phyloP scores from a whole-genome alignment of 371 early-diverging fungal species.

The Actinomortierella ambigua region DNA sequence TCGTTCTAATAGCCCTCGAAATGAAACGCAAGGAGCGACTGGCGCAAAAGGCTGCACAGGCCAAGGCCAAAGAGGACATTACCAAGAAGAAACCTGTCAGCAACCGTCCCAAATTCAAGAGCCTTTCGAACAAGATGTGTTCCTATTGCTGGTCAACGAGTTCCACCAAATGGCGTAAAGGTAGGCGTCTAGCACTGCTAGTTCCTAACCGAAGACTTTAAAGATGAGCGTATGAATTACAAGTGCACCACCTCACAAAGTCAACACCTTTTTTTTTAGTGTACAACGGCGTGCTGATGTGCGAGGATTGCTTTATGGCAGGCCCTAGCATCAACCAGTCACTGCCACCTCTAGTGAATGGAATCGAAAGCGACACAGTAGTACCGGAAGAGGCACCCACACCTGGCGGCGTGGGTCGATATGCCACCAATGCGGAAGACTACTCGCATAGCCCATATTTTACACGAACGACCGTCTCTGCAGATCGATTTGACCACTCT shows the following conservation, averaged over 20 bases:
- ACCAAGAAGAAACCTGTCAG: conserved; percentile 21
- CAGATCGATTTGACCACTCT: conserved; percentile 56
- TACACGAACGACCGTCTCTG: conserved; percentile 67
- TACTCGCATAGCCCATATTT: conserved; percentile 81
- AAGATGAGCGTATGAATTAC: too few relatives aligned
- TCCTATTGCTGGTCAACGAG: conserved; percentile 53
- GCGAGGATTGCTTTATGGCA: conserved; percentile 75
- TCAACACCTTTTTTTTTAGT: too few relatives aligned
- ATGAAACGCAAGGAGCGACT: conserved; percentile 35
- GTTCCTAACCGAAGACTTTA: too few relatives aligned
- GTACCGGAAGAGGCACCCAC: background rate
- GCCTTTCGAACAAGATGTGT: conserved; percentile 35
- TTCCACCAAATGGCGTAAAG: conserved; percentile 54
- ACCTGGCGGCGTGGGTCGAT: conserved; percentile 19
- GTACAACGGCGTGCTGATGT: conserved; percentile 85
- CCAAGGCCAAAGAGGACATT: conserved; percentile 41
- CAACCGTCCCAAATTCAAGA: conserved; percentile 31
- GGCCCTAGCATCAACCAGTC: conserved; percentile 55
- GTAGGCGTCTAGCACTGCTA: conserved; percentile 13
- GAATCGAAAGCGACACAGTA: background rate
- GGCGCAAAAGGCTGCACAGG: conserved; percentile 58
- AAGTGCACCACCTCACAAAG: too few relatives aligned
- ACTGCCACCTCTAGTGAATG: conserved; percentile 4
- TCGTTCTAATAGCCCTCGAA: conserved; percentile 40
- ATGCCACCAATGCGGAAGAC: conserved; percentile 73